phyloP scores from a whole-genome alignment of 805 yeast species.

The Starmerella apicola region DNA sequence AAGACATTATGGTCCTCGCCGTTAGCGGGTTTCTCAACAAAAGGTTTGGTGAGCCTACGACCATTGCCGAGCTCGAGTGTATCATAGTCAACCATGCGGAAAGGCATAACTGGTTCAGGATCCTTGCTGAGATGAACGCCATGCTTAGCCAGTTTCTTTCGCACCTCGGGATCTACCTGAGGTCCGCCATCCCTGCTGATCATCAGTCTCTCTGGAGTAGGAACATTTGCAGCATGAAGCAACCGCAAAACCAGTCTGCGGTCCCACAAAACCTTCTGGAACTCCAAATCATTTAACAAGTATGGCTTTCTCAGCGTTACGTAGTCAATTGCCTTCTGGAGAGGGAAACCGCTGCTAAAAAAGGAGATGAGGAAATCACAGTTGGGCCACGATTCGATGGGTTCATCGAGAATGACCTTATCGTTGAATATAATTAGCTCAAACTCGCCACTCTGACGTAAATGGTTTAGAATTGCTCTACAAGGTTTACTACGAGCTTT shows the following conservation, averaged over 20 bases:
- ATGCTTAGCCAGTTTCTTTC: conserved; percentile 43
- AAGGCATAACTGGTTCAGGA: conserved; percentile 47
- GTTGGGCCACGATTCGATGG: conserved; percentile 95
- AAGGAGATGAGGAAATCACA: conserved; percentile 91
- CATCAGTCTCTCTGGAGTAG: conserved; percentile 79
- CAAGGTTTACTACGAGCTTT: conserved; percentile 95
- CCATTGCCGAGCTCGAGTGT: conserved; percentile 64
- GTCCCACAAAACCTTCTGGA: conserved; percentile 97
- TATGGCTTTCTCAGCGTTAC: conserved; percentile 83
- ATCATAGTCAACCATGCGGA: conserved; percentile 77
- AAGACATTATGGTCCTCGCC: conserved; percentile 97
- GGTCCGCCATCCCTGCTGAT: conserved; percentile 98
- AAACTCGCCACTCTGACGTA: conserved; percentile 88
- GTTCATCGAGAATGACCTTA: conserved; percentile 87
- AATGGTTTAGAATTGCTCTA: conserved; percentile 71
- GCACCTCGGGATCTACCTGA: conserved; percentile 54
- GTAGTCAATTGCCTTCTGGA: conserved; percentile 87
- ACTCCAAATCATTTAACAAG: conserved; percentile 70
- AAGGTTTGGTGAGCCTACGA: conserved; percentile 64
- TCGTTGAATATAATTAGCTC: conserved; percentile 96
- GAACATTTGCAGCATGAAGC: conserved; percentile 68
- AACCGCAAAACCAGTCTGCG: conserved; percentile 74
- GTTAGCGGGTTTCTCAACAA: conserved; percentile 96
- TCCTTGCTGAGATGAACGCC: conserved; percentile 41
- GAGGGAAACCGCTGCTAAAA: conserved; percentile 91